A percentile compares a stretch with the other conserved stretches of the same genome.
These are phyloP conservation scores for Umbelopsis isabellina DNA, from an alignment of 192 early-diverging fungal genomes.

Conservation along the genomic window DNA sequence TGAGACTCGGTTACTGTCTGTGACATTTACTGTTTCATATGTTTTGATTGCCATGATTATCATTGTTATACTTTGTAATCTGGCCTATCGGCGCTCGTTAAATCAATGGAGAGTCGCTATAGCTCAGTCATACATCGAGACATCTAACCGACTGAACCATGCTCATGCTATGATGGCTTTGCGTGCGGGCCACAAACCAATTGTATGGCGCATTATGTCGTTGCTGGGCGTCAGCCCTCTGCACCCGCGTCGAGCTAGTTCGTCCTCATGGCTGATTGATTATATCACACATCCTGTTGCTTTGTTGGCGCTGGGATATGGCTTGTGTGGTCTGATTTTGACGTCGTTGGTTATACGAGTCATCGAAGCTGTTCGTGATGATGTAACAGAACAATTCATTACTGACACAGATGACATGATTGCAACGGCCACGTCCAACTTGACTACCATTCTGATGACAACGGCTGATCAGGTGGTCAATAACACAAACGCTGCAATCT, in stretches of 20 bases:
- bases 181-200: conserved; percentile 7
- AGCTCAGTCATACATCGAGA: neutral
- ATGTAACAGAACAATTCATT: neutral
- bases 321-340: neutral
- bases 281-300: conserved; percentile 6
- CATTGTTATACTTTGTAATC: neutral
- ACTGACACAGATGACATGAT: neutral
- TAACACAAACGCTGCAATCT: conserved; percentile 24
- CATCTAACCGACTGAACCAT: neutral
- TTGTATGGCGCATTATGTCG: conserved; percentile 15
- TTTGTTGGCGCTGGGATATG: conserved; percentile 7
- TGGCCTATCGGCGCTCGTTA: neutral
- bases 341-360: neutral
- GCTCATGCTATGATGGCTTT: conserved; percentile 3
- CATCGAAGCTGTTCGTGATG: neutral
- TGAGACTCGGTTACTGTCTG: neutral
- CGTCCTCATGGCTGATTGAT: neutral
- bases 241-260: neutral
- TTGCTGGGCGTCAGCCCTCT: conserved; percentile 7
- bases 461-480: neutral
- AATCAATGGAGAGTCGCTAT: neutral
- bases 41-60: neutral
- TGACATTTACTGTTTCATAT: neutral
- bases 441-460: neutral
- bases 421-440: neutral